Conservation (phyloP, 768 basidiomycete genomes). For the Rhodotorula diobovata region DNA sequence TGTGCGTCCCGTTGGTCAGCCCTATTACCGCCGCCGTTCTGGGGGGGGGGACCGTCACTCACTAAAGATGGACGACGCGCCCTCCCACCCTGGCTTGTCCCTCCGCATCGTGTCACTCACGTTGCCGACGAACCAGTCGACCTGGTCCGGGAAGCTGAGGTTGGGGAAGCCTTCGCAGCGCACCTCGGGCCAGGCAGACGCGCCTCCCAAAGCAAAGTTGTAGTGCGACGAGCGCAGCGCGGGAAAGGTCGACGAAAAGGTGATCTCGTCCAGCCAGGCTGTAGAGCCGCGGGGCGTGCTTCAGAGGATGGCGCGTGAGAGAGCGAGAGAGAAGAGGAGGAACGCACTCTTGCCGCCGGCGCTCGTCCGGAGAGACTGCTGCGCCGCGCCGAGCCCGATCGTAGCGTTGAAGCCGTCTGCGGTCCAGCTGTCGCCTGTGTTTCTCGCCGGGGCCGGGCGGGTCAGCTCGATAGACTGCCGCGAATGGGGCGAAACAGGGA, state of each 20-base stretch:
- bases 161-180: neutral
- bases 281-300: neutral
- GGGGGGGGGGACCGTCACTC: neutral
- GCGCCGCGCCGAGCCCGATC: neutral
- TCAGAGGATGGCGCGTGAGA: no score
- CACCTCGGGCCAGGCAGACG: neutral
- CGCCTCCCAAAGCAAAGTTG: neutral
- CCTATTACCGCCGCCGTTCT: no score
- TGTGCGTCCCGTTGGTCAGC: no score
- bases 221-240: neutral
- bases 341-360: neutral
- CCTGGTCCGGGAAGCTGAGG: neutral
- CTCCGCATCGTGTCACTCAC: neutral
- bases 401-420: neutral
- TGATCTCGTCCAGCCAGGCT: slow-evolving; percentile 2
- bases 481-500: no score
- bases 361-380: neutral
- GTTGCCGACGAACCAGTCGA: neutral
- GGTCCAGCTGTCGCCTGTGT: neutral
- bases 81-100: neutral
- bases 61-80: neutral
- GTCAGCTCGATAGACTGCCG: no score
- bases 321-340: neutral
- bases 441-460: no score
- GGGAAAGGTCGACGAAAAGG: neutral